phyloP scores from a whole-genome alignment of 495 filamentous ascomycete species.

The Penicillium fimorum region DNA sequence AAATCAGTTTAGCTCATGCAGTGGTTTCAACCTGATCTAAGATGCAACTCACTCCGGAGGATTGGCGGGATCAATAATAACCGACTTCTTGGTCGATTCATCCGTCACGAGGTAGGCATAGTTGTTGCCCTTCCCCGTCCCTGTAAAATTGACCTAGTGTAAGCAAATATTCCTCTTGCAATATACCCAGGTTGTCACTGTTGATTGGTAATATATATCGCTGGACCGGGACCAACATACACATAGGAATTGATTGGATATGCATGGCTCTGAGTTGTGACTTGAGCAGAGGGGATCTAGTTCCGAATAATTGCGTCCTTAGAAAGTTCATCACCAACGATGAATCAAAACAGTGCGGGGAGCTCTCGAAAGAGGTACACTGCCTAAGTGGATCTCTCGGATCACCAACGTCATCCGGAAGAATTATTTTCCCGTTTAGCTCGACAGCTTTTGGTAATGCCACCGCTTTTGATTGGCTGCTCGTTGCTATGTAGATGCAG shows the following conservation, averaged over 20 bases:
- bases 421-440: constrained; percentile 15
- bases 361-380: constrained; percentile 1
- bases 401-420: constrained; percentile 29
- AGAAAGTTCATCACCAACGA: constrained; percentile 35
- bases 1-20: constrained; percentile 3
- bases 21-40: neutral
- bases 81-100: constrained; percentile 86
- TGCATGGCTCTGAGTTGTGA: constrained; percentile 65
- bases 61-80: constrained; percentile 92
- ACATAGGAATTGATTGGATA: constrained; percentile 98
- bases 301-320: constrained; percentile 17
- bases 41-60: constrained; percentile 73
- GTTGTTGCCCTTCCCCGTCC: constrained; percentile 88
- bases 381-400: neutral
- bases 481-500: neutral
- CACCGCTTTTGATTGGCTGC: constrained; percentile 16
- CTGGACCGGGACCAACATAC: constrained; percentile 53
- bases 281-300: constrained; percentile 5
- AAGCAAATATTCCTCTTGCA: constrained; percentile 4
- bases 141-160: constrained; percentile 42
- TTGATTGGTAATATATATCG: constrained; percentile 3
- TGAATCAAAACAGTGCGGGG: constrained; percentile 18
- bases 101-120: constrained; percentile 96
- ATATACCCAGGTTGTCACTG: neutral
- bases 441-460: constrained; percentile 15